Evolutionary conservation across 495 filamentous ascomycete genomes (phyloP), one percentile per base, ranked within the genome.

Genomic region (Umbilicaria muhlenbergii): DNA sequence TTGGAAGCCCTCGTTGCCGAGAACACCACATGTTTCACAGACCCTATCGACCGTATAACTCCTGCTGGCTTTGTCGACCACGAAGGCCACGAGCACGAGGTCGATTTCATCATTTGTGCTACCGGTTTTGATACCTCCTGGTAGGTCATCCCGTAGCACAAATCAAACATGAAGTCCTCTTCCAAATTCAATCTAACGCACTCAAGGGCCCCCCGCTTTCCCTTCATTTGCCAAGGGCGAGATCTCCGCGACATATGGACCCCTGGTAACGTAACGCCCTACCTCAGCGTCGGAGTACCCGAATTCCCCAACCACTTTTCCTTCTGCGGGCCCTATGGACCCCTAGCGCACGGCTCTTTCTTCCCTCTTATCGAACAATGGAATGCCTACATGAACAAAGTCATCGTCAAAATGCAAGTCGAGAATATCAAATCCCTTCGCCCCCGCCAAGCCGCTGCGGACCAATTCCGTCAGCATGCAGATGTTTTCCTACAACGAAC

Each of bases 241-340:
- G 61, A 65, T 15, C 56, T 82, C 0, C 51, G 66, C 1, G 59
- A 71, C 12, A 57, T 59, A 2, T 80, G 73, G 68, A 15, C 52
- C 52, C 57, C 65, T 7, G 52, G 65, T 11, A 65, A 64, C 1
- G 60, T 74, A 0, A 70, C 71, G 45, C 69, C 67, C 5, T 81
- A 83, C 46, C 64, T 77, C 32, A 73, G 71, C 13, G 60, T 74
- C 13, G 73, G 74, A 3, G 64, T 75, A 1, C 68, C 78, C 41
- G 70, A 64, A 0, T 83, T 82, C 51, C 78, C 79, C 3, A 82
- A 82, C 46, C 75, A 76, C 50, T 81, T 79, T 53, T 67, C 74
- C 32, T 60, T 65, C 35, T 50, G 70, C 11, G 66, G 67, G 1
- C 64, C 64, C 5, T 73, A 74, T 38, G 56, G 65, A 10, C 61